Evolutionary conservation across 73 alveolate genomes (phyloP), one percentile per base, ranked within the genome.

Genomic region (Paraurostyla sp.): DNA sequence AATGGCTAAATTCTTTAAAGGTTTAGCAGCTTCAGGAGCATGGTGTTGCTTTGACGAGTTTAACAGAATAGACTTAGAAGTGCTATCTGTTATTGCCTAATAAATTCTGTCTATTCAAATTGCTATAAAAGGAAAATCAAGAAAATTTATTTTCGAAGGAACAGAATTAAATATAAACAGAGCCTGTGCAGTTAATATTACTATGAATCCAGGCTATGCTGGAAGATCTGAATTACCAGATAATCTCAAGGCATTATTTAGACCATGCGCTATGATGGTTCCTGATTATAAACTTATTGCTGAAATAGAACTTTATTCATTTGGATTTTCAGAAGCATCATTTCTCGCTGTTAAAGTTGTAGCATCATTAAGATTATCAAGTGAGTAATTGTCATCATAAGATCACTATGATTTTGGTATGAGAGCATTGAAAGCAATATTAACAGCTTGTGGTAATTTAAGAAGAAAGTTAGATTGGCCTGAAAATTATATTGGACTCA

Each of bases 21-120:
- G 99, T 11, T 92, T 98, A 48, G 99, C 99, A n/a, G 92, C 99
- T 48, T 94, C 99, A 9, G 99, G 99, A 7, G 99, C 99, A 62
- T 98, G 99, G 99, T 97, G 99, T 89, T 98, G 99, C 85, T 98
- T 98, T 86, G 99, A 98, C 91, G 99, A 98, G 96, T 98, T 98
- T 92, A 98, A 98, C 92, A 93, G 99, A 82, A 98, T 98, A 91
- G 99, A 99, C 78, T 88, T 98, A 54, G 99, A 99, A 88, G 99
- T 99, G 91, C 85, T 99, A 78, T 98, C 99, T 0, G 99, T 98
- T 88, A 97, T 98, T 87, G 99, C 99, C 7, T 98, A 97, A 94
- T 98, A 98, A 92, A 99, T 96, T 33, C 62, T 92, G 81, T 84
- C 98, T 6, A 98, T 98, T 85, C 96, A 97, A 81, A 80, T 85